Evolutionary conservation across 805 yeast species (phyloP).

Genomic region (Yamadazyma sp.): DNA sequence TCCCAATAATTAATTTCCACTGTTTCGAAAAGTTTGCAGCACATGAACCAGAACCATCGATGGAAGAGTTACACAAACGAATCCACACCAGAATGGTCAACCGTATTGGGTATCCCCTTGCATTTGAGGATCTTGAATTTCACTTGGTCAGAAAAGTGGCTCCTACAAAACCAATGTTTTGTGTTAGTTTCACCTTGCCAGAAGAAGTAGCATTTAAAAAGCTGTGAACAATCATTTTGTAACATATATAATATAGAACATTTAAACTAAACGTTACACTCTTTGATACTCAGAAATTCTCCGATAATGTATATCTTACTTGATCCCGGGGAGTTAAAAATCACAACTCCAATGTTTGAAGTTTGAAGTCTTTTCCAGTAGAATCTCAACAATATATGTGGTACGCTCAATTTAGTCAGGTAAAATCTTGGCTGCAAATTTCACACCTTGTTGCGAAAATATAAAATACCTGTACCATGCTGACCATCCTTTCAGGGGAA

Average conservation of each 20-base stretch:
- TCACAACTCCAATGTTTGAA: too few relatives aligned
- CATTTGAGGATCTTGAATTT: conserved; percentile 52
- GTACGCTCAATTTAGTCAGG: too few relatives aligned
- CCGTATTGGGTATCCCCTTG: conserved; percentile 47
- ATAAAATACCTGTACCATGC: conserved; percentile 15
- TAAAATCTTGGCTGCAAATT: conserved; percentile 7
- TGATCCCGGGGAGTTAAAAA: too few relatives aligned
- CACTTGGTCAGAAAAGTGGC: conserved; percentile 93
- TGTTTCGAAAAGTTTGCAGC: conserved; percentile 90
- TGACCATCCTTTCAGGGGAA: conserved; percentile 19
- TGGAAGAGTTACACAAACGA: conserved; percentile 66
- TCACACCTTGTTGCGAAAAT: conserved; percentile 5
- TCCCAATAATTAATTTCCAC: conserved; percentile 83
- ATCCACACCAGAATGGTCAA: conserved; percentile 52
- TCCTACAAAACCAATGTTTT: conserved; percentile 95
- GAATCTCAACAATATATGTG: too few relatives aligned
- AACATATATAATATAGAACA: background rate
- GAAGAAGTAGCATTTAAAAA: conserved; percentile 56
- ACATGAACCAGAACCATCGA: conserved; percentile 67
- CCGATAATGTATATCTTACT: too few relatives aligned
- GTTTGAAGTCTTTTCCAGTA: too few relatives aligned
- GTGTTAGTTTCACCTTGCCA: conserved; percentile 77
- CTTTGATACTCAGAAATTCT: too few relatives aligned
- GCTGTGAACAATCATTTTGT: background rate
- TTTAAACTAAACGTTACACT: too few relatives aligned